A percentile compares a stretch with the other conserved stretches of the same genome.
Evolutionary conservation across 1,284 basidiomycete species (phyloP).

Genomic region (Puccinia coronata): DNA sequence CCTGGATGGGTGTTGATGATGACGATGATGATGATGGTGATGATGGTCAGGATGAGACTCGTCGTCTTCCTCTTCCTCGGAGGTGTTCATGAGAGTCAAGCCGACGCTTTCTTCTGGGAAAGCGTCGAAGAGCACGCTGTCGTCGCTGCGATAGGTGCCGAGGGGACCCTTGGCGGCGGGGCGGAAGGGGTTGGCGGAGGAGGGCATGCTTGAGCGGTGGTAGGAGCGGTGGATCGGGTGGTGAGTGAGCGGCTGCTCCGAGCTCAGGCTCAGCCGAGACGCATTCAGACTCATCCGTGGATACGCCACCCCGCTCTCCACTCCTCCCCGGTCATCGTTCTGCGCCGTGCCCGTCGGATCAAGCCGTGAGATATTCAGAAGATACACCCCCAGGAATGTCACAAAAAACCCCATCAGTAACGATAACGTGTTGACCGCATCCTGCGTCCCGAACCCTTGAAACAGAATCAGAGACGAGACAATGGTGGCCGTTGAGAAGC

Average conservation of each 20-base stretch:
- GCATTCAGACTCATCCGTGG: constrained; percentile 22
- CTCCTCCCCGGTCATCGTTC: constrained; percentile 30
- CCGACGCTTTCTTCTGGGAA: constrained; percentile 47
- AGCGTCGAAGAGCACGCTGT: constrained; percentile 47
- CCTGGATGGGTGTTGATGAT: background rate
- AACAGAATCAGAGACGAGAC: constrained; percentile 93
- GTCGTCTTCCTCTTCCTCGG: constrained; percentile 37
- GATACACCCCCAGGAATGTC: constrained; percentile 88
- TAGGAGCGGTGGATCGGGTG: constrained; percentile 38
- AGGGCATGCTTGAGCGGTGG: constrained; percentile 33
- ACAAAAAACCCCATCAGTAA: constrained; percentile 82
- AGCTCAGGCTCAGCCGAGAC: constrained; percentile 42
- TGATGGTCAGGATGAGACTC: background rate
- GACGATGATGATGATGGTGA: constrained; percentile 10
- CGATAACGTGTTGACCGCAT: constrained; percentile 76
- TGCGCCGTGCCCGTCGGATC: constrained; percentile 34
- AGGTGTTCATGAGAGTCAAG: constrained; percentile 35
- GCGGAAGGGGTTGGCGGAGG: constrained; percentile 26
- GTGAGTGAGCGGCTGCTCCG: constrained; percentile 18
- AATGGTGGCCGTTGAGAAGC: constrained; percentile 95
- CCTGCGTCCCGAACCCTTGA: constrained; percentile 91
- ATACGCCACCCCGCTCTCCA: constrained; percentile 34
- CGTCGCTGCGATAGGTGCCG: background rate
- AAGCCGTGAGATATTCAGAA: constrained; percentile 76
- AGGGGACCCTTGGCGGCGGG: background rate